Evolutionary conservation across 768 basidiomycete species (phyloP).

Genomic region (Glaciozyma martinii): DNA sequence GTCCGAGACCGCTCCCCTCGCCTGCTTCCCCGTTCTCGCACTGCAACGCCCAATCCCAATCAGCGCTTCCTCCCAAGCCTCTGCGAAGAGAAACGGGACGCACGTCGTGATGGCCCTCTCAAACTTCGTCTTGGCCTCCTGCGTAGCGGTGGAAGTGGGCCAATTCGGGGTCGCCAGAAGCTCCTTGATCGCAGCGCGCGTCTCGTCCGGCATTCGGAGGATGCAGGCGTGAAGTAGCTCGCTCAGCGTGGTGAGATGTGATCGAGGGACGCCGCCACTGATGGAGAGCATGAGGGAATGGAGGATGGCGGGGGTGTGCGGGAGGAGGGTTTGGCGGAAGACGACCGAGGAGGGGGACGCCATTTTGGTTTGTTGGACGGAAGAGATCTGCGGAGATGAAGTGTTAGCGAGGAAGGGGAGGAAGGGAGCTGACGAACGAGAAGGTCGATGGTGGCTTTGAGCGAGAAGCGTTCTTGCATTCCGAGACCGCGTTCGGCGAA

Average conservation of each 20-base stretch:
- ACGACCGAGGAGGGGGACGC: constrained; percentile 33
- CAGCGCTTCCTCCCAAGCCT: too few relatives aligned
- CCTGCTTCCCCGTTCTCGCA: constrained; percentile 40
- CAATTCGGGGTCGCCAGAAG: constrained; percentile 37
- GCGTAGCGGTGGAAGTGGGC: constrained; percentile 38
- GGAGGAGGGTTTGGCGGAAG: constrained; percentile 31
- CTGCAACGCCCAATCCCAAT: constrained; percentile 16
- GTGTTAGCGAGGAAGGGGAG: not conserved
- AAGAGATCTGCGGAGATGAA: constrained; percentile 4
- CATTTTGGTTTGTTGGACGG: constrained; percentile 31
- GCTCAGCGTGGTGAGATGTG: constrained; percentile 41
- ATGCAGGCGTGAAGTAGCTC: constrained; percentile 42
- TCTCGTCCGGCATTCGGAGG: constrained; percentile 37
- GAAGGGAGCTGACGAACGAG: constrained; percentile 35
- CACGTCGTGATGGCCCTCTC: constrained; percentile 16
- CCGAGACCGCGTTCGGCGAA: constrained; percentile 39
- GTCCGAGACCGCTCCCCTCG: constrained; percentile 41
- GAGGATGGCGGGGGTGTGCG: constrained; percentile 36
- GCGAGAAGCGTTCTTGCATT: constrained; percentile 42
- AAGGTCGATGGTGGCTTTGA: constrained; percentile 40
- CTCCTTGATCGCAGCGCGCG: constrained; percentile 35
- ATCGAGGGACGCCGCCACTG: constrained; percentile 40
- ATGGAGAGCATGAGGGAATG: constrained; percentile 38
- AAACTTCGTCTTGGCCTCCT: constrained; percentile 39
- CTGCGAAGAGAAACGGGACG: not conserved